These are phyloP conservation scores for Petunia hybrid DNA, from an alignment of 305 asterid genomes.

Conservation along the genomic window DNA sequence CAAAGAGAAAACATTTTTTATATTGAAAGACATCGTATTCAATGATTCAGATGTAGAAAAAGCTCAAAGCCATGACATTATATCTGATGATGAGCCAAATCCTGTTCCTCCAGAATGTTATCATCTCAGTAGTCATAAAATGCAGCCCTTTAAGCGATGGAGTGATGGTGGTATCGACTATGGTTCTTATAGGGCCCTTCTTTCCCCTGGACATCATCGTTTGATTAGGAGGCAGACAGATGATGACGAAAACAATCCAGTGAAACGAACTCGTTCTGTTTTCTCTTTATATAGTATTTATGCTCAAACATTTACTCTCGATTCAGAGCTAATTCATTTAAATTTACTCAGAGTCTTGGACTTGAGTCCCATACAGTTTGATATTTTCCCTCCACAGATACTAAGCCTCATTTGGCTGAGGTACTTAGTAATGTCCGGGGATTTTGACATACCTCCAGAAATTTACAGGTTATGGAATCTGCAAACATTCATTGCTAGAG, in stretches of 20 bases:
- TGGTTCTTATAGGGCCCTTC: not conserved
- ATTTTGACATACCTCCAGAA: not conserved
- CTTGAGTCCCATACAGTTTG: accelerated
- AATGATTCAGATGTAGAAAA: too few relatives aligned
- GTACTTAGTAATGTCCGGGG: not conserved
- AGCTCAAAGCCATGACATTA: too few relatives aligned
- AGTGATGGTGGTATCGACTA: not conserved
- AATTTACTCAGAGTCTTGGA: slow-evolving; percentile 14
- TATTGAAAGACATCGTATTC: not conserved
- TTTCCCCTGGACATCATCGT: not conserved
- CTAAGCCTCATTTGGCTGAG: slow-evolving; percentile 20
- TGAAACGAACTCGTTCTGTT: not conserved
- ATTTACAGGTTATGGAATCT: not conserved
- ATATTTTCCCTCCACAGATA: not conserved
- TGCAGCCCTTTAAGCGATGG: not conserved
- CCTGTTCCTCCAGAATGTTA: not conserved
- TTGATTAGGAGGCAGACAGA: not conserved
- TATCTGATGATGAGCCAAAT: not conserved
- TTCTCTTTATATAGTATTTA: not conserved
- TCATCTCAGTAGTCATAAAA: not conserved
- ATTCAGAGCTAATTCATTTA: not conserved
- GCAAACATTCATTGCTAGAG: not conserved
- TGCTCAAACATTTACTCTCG: not conserved
- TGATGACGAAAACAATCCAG: not conserved
- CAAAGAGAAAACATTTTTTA: not conserved